Evolutionary conservation across 176 grass and related monocot species (phyloP).

Genomic region (Metroxylon sagu): DNA sequence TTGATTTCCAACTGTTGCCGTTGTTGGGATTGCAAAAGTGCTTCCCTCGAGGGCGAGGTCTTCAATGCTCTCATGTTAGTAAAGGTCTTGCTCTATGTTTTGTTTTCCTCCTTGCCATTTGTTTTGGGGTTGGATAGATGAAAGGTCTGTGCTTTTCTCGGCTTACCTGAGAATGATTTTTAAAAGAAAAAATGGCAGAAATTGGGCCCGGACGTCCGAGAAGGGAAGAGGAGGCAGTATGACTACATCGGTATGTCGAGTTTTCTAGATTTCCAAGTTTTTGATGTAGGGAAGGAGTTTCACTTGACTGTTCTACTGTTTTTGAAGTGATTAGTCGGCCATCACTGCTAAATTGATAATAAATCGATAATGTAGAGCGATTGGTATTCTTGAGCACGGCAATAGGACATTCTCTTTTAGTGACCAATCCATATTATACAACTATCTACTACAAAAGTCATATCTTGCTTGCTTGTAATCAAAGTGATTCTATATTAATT

Average conservation of each 20-base stretch:
- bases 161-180: not conserved
- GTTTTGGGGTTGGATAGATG: not conserved
- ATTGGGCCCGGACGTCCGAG: conserved; percentile 68
- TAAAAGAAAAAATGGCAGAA: conserved; percentile 29
- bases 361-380: too few species aligned
- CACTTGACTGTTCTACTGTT: too few species aligned
- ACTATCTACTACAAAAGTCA: too few species aligned
- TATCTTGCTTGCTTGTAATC: too few species aligned
- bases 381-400: too few species aligned
- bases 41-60: conserved; percentile 61
- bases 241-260: conserved; percentile 64
- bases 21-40: conserved; percentile 36
- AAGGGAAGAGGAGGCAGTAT: conserved; percentile 83
- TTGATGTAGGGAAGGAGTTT: too few species aligned
- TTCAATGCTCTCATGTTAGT: conserved; percentile 78
- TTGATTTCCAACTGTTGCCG: too few species aligned
- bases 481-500: too few species aligned
- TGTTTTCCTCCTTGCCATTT: not conserved
- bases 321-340: too few species aligned
- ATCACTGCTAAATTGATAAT: too few species aligned
- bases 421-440: too few species aligned
- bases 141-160: not conserved
- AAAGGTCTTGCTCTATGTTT: conserved; percentile 30
- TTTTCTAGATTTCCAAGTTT: not conserved
- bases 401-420: too few species aligned